These are phyloP conservation scores for Pseudoperonospora humuli DNA, from an alignment of 352 stramenopile genomes.

Conservation along the genomic window DNA sequence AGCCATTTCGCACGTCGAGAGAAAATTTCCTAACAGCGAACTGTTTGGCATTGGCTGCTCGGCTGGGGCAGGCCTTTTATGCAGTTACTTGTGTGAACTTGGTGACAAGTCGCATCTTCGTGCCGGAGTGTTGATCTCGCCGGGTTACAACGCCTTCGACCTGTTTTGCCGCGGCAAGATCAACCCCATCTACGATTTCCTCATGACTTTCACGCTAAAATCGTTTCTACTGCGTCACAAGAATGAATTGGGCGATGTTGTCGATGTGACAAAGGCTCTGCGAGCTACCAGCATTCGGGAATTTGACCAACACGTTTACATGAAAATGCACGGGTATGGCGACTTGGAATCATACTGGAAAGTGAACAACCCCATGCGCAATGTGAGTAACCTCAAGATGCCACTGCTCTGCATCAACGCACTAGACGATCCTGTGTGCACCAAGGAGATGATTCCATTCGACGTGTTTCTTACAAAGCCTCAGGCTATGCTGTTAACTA, in stretches of 20 bases:
- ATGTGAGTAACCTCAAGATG: conserved; percentile 40
- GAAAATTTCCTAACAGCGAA: conserved; percentile 31
- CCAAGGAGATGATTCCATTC: conserved; percentile 64
- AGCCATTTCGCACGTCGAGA: conserved; percentile 46
- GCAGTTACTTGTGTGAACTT: conserved; percentile 64
- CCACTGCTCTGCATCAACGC: conserved; percentile 71
- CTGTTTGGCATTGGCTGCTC: conserved; percentile 72
- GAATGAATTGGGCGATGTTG: conserved; percentile 28
- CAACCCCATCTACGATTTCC: conserved; percentile 61
- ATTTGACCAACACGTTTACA: conserved; percentile 76
- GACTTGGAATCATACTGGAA: conserved; percentile 61
- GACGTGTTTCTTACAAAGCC: conserved; percentile 42
- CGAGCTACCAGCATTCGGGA: conserved; percentile 46
- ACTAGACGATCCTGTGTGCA: conserved; percentile 70
- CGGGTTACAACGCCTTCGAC: conserved; percentile 66
- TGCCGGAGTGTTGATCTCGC: conserved; percentile 62
- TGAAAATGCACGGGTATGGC: conserved; percentile 68
- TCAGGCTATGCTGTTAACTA: conserved; percentile 47
- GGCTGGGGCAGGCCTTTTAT: conserved; percentile 56
- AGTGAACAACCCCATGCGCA: conserved; percentile 71
- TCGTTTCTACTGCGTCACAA: conserved; percentile 50
- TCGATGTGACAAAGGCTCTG: conserved; percentile 44
- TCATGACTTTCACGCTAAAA: conserved; percentile 75
- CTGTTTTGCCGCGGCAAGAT: conserved; percentile 66
- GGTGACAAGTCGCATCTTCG: conserved; percentile 41